Conservation (phyloP, 2,329 filamentous ascomycete genomes). For the Pseudovirgaria hyperparasitica region DNA sequence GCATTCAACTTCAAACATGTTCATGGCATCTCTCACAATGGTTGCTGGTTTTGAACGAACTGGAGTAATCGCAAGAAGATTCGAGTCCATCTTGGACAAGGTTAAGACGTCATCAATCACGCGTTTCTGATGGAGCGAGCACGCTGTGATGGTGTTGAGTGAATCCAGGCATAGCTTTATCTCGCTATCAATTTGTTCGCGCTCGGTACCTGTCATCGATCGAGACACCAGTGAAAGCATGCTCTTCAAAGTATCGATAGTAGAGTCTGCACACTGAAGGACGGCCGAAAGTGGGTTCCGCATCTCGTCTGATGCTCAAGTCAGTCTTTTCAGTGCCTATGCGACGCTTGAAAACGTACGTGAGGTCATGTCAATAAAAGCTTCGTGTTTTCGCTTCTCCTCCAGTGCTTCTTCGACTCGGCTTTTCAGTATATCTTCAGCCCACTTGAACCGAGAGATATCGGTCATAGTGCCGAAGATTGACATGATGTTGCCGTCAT, state of each 20-base stretch:
- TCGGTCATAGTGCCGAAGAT: conserved; percentile 27
- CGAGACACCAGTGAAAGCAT: conserved; percentile 5
- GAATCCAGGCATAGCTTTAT: conserved; percentile 19
- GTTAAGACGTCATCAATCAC: conserved; percentile 37
- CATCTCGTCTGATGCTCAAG: conserved; percentile 28
- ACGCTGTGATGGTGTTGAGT: conserved; percentile 31
- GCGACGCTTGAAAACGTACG: conserved; percentile 5
- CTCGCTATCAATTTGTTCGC: conserved; percentile 12
- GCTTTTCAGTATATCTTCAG: conserved; percentile 24
- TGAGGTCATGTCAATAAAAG: conserved; percentile 27
- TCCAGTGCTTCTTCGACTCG: conserved; percentile 24
- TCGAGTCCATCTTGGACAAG: conserved; percentile 32
- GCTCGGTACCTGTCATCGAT: conserved; percentile 11
- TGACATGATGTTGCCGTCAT: conserved; percentile 14
- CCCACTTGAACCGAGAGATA: conserved; percentile 26
- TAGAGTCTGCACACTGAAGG: conserved; percentile 31
- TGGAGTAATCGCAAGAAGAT: conserved; percentile 30
- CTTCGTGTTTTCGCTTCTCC: conserved; percentile 25
- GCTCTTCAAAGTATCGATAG: conserved; percentile 24
- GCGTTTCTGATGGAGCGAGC: conserved; percentile 33
- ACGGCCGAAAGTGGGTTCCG: conserved; percentile 32
- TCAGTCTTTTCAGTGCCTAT: conserved; percentile 4
- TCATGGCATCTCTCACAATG: conserved; percentile 22
- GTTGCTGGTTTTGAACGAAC: conserved; percentile 23
- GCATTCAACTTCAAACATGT: conserved; percentile 26